Conservation (phyloP, 2,329 filamentous ascomycete species). For the Ophiostoma ips region DNA sequence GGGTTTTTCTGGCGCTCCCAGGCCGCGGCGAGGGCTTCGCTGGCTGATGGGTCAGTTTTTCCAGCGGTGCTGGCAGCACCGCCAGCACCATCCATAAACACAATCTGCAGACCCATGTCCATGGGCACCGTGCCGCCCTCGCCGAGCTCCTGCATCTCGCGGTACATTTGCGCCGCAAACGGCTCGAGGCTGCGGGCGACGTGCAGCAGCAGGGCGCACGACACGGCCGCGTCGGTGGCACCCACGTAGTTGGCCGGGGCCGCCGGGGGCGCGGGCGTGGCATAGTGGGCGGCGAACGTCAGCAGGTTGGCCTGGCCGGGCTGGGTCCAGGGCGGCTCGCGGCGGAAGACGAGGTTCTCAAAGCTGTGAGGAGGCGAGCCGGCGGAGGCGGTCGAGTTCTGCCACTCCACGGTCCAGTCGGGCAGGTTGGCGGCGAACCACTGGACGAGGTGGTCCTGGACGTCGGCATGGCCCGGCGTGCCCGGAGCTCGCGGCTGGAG, state of each 20-base stretch:
- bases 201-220: constrained; percentile 75
- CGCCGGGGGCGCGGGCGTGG: constrained; percentile 55
- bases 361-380: constrained; percentile 56
- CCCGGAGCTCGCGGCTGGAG: constrained; percentile 62
- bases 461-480: constrained; percentile 50
- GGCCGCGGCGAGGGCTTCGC: constrained; percentile 46
- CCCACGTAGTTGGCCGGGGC: constrained; percentile 65
- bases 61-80: too few relatives aligned
- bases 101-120: constrained; percentile 62
- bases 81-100: constrained; percentile 78
- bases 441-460: constrained; percentile 56
- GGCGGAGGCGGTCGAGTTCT: constrained; percentile 75
- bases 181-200: constrained; percentile 56
- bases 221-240: constrained; percentile 70
- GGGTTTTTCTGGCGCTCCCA: constrained; percentile 57
- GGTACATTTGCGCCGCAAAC: constrained; percentile 61
- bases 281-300: constrained; percentile 74
- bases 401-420: constrained; percentile 55
- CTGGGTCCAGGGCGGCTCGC: constrained; percentile 64
- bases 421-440: constrained; percentile 57
- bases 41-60: background rate
- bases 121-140: constrained; percentile 41
- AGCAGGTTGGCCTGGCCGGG: constrained; percentile 58
- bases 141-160: constrained; percentile 47
- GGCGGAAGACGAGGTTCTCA: constrained; percentile 60